Evolutionary conservation across 1,284 basidiomycete species (phyloP).

Genomic region (Microstroma glucosiphilum): DNA sequence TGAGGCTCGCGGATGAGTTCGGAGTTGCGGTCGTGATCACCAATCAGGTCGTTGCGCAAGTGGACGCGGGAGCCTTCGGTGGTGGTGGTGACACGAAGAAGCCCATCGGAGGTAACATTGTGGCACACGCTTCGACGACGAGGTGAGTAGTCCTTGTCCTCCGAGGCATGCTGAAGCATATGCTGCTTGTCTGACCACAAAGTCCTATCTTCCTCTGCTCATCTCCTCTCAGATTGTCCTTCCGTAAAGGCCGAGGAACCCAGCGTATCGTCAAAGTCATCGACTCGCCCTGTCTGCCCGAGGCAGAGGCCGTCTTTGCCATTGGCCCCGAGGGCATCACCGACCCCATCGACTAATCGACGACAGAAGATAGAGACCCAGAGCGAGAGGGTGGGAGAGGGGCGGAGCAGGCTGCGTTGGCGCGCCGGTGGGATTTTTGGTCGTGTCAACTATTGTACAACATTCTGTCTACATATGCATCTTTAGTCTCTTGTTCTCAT

Average conservation of each 20-base stretch:
- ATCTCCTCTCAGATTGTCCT: conserved; percentile 4
- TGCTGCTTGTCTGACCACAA: too few relatives aligned
- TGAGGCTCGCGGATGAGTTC: conserved; percentile 93
- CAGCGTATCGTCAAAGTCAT: conserved; percentile 95
- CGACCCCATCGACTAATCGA: conserved; percentile 35
- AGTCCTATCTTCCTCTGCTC: neutral
- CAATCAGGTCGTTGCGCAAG: conserved; percentile 98
- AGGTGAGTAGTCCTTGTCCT: conserved; percentile 22
- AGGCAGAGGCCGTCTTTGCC: conserved; percentile 91
- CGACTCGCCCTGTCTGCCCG: conserved; percentile 94
- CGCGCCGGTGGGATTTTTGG: too few relatives aligned
- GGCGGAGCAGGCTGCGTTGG: too few relatives aligned
- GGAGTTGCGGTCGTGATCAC: conserved; percentile 95
- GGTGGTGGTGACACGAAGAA: conserved; percentile 67
- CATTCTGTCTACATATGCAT: too few relatives aligned
- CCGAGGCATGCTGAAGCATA: too few relatives aligned
- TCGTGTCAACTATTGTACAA: too few relatives aligned
- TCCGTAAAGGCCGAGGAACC: conserved; percentile 81
- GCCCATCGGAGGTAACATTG: conserved; percentile 62
- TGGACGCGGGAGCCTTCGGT: conserved; percentile 83
- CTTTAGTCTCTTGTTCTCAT: too few relatives aligned
- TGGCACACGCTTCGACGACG: conserved; percentile 51
- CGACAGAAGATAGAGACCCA: too few relatives aligned
- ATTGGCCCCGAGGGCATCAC: conserved; percentile 58
- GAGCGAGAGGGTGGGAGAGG: too few relatives aligned